phyloP scores from a whole-genome alignment of 208 protist species.

The Crithidia fasciculata region DNA sequence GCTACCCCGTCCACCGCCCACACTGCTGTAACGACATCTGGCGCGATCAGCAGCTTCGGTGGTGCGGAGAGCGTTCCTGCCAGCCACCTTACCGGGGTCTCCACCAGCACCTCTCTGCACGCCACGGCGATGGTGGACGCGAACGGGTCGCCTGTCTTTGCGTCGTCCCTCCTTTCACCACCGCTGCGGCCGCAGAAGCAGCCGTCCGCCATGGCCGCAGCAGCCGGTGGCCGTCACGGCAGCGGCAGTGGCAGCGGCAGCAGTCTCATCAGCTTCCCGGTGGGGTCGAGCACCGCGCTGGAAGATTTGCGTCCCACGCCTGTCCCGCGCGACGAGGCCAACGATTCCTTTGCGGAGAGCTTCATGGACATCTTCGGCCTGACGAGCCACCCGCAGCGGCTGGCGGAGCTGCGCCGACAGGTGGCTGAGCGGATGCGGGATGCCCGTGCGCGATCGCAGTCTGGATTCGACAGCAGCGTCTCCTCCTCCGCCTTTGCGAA shows the following conservation, averaged over 20 bases:
- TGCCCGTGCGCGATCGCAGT: constrained; percentile 1
- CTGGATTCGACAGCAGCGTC: constrained; percentile 8
- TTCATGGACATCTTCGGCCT: constrained; percentile 40
- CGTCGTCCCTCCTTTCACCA: not conserved
- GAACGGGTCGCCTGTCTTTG: too few species aligned
- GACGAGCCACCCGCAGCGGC: constrained; percentile 26
- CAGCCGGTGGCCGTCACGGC: not conserved
- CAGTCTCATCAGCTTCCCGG: constrained; percentile 17
- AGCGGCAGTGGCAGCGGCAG: constrained; percentile 4
- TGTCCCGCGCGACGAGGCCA: constrained; percentile 14
- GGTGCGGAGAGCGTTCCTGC: not conserved
- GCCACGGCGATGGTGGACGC: not conserved
- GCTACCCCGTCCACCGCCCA: not conserved
- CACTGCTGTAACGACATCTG: not conserved
- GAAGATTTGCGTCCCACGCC: constrained; percentile 7
- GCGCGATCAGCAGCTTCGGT: not conserved
- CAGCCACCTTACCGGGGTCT: not conserved
- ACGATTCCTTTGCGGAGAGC: constrained; percentile 38
- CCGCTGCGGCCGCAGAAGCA: not conserved
- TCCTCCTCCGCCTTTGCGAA: not conserved
- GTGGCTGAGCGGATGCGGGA: constrained; percentile 20
- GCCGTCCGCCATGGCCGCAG: not conserved
- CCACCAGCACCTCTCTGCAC: constrained; percentile 4
- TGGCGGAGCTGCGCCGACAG: constrained; percentile 24
- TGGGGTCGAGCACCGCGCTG: not conserved